Base-by-base conservation (phyloP, 768 basidiomycete species). In the Trametes cubensis region DNA sequence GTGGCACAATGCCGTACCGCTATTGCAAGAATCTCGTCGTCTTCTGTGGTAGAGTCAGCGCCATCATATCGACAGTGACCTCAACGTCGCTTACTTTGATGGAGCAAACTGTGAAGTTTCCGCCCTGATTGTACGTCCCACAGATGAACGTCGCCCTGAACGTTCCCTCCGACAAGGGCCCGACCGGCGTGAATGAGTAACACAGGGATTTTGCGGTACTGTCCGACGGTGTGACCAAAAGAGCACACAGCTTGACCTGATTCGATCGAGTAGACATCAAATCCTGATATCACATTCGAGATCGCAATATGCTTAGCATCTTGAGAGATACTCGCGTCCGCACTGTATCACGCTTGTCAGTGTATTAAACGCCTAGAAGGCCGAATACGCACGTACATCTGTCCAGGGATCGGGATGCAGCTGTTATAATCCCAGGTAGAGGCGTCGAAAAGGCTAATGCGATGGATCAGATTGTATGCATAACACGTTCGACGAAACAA, bases 221-320 rank as follows among this genome's bases (percentile, higher is more conserved):
- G 28, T 17, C 25, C 11, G 4, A 54, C 45, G 11, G 44, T 18
- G 8, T 61, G 60, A 11, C 17, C 45, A 13, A 61, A 54, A 0
- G 60, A 46, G 23, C 52, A 55, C 6, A 61, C 11, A 0, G 52
- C 21, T 4, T n/a, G 20, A 3, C 38, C 46, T 10, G 38, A 48
- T 3, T 61, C 34, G 17, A 61, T 20, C 34, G 46, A 20, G 15
- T 55, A 61, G 7, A 61, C 45, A 20, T 61, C 60, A 20, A 61
- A 61, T n/a, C 60, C 60, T 18, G 28, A 20, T 0, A 55, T n/a
- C 4, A 64, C 21, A n/a, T 64, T 64, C 2, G 62, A 59, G 3
- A 64, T 40, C 3, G 58, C 62, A 4, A 64, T n/a, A 8, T 28
- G 30, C 8, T 45, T 20, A 11, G 14, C 38, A 11, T 59, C 53